Conservation (phyloP, 1,139 yeast species). For the Debaryomyces coudertii region DNA sequence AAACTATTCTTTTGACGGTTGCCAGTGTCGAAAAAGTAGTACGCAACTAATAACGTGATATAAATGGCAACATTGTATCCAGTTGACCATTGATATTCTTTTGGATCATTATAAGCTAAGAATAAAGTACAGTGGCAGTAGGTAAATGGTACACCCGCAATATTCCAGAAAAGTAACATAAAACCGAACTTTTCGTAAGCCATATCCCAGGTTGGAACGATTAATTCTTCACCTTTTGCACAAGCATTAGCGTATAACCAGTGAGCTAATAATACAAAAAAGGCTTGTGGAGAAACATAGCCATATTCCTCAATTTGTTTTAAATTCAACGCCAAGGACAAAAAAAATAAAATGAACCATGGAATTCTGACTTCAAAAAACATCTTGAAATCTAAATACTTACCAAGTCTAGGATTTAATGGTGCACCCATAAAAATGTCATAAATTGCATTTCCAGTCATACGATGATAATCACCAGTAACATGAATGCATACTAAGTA, state of each 20-base stretch:
- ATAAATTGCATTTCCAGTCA: conserved; percentile 89
- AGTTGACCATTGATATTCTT: conserved; percentile 74
- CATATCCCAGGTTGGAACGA: conserved; percentile 99
- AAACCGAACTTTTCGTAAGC: conserved; percentile 98
- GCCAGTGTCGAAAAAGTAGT: conserved; percentile 92
- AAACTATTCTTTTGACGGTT: conserved; percentile 95
- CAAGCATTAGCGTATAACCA: conserved; percentile 97
- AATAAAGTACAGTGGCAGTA: conserved; percentile 91
- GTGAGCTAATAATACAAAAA: conserved; percentile 76
- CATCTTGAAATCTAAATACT: conserved; percentile 86
- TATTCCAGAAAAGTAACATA: conserved; percentile 97
- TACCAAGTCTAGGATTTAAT: conserved; percentile 91
- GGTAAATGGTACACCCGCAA: conserved; percentile 98
- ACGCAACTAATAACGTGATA: conserved; percentile 63
- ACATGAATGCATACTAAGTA: conserved; percentile 68
- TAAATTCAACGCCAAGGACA: conserved; percentile 72
- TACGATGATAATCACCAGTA: conserved; percentile 75
- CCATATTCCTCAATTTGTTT: conserved; percentile 86
- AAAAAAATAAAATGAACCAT: conserved; percentile 87
- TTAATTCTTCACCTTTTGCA: conserved; percentile 95
- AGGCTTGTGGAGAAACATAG: conserved; percentile 73
- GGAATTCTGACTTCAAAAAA: conserved; percentile 97
- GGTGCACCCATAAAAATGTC: conserved; percentile 98
- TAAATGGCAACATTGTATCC: conserved; percentile 60
- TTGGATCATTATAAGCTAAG: conserved; percentile 79